Evolutionary conservation across 768 basidiomycete species (phyloP), one percentile per base, ranked within the genome.

Genomic region (Omphalotus guepiniiformis): DNA sequence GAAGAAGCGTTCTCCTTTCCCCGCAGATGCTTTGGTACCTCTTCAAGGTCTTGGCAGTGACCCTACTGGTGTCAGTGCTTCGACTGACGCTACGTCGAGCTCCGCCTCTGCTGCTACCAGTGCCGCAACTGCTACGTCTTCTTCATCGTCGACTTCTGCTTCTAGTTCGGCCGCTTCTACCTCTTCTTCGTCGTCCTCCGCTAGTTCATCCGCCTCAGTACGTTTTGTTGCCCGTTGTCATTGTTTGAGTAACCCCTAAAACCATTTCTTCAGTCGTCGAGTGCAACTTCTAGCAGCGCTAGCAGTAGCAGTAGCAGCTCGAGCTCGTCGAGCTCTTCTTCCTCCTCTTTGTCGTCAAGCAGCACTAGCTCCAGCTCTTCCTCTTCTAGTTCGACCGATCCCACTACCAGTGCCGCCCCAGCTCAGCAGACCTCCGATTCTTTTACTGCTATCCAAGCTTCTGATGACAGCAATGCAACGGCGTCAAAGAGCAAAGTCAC

Each of bases 1-100:
- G 44, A 76, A 67, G 61, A 76, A 74, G 58, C 72, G 78, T 42
- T 49, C 53, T 9, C 54, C 62, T 4, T 23, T n/a, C n/a, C n/a
- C n/a, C n/a, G 39, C 43, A 44, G 42, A 36, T 21, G 8, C 40
- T 52, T 34, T 25, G 3, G 16, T 29, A 19, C 47, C 43, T 28
- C 26, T 53, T 51, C 34, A 50, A 47, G 58, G 55, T 36, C 55
- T 49, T 5, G 8, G 58, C 35, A 34, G 42, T 34, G 43, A 55
- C 49, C 38, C 36, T 35, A 54, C 28, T 28, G 58, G 6, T 13
- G 19, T 36, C n/a, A n/a, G n/a, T n/a, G n/a, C n/a, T n/a, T n/a
- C n/a, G n/a, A n/a, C n/a, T n/a, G n/a, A n/a, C n/a, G 49, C 23
- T 21, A 28, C 29, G n/a, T 27, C 27, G 6, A 19, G 36, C 0